Percentiles rank a stretch among this genome's conserved stretches.
These are phyloP conservation scores for Davidsoniella eucalypti DNA, from an alignment of 2,329 filamentous ascomycete genomes.

Conservation along the genomic window DNA sequence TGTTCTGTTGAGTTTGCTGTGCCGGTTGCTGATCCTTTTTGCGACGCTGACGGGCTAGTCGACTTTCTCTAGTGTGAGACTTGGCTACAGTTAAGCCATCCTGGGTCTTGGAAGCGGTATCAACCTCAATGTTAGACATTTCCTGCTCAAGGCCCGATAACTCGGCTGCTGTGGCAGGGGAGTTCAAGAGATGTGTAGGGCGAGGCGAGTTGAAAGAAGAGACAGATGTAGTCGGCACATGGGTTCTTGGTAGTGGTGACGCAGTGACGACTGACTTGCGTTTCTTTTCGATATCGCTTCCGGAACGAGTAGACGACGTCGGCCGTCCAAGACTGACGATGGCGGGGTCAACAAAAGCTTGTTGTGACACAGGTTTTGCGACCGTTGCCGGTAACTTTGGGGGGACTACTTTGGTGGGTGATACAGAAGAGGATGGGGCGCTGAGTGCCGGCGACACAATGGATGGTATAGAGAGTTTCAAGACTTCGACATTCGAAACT, in stretches of 20 bases:
- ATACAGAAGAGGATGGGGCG: constrained; percentile 17
- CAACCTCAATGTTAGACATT: background rate
- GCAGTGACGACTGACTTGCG: background rate
- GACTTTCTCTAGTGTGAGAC: constrained; percentile 1
- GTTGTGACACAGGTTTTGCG: background rate
- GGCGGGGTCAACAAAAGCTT: constrained; percentile 59
- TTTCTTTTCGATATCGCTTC: constrained; percentile 7
- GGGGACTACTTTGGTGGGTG: constrained; percentile 17
- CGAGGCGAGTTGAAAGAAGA: background rate
- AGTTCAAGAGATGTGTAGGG: background rate
- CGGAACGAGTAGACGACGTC: constrained; percentile 1
- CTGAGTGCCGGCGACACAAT: constrained; percentile 6
- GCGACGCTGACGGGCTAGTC: constrained; percentile 4
- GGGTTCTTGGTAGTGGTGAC: background rate
- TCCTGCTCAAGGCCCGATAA: constrained; percentile 3
- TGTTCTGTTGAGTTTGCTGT: background rate
- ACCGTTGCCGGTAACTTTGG: background rate
- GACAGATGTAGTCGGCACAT: background rate
- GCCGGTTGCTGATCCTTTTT: constrained; percentile 6
- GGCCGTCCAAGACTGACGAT: constrained; percentile 50
- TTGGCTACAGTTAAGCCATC: background rate
- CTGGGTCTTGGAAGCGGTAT: background rate
- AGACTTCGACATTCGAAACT: constrained; percentile 24
- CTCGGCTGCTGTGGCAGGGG: background rate
- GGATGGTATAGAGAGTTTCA: constrained; percentile 17